These are phyloP conservation scores for Xylaria scruposa DNA, from an alignment of 495 filamentous ascomycete species.

Conservation along the genomic window DNA sequence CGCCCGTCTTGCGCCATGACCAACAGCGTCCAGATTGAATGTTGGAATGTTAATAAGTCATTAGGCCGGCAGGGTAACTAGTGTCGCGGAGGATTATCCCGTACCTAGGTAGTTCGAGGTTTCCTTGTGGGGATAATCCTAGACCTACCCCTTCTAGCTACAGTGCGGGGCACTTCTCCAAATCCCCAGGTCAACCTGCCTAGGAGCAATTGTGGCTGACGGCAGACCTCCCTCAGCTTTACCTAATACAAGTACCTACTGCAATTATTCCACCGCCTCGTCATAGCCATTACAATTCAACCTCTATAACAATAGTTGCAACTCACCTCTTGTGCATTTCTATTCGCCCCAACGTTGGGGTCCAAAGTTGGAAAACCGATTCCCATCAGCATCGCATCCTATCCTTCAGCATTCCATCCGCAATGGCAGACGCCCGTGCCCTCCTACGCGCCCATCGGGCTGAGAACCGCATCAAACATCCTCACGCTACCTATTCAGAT, in stretches of 20 bases:
- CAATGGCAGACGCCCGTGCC: slow-evolving; percentile 85
- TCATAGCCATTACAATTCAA: not conserved
- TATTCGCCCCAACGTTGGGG: not conserved
- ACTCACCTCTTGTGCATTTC: not conserved
- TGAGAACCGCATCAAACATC: slow-evolving; percentile 73
- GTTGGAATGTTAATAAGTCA: not conserved
- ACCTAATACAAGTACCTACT: not conserved
- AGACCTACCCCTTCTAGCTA: not conserved
- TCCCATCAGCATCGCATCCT: not conserved
- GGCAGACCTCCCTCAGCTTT: slow-evolving; percentile 12
- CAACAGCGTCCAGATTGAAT: not conserved
- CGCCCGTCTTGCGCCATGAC: slow-evolving; percentile 3
- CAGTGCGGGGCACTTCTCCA: slow-evolving; percentile 24
- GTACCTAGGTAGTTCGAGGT: not conserved
- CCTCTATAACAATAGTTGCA: not conserved
- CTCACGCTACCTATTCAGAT: slow-evolving; percentile 65
- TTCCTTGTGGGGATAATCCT: not conserved
- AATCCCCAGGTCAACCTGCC: slow-evolving; percentile 16
- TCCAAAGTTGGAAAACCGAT: not conserved
- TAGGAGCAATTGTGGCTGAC: slow-evolving; percentile 20
- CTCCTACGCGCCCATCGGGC: slow-evolving; percentile 83
- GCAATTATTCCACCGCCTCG: slow-evolving; percentile 3
- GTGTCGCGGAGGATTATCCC: not conserved
- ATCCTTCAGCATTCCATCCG: not conserved
- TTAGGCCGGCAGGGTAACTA: not conserved